Base-by-base conservation (phyloP, 1,284 basidiomycete genomes). In the Cutaneotrichosporon sp. region DNA sequence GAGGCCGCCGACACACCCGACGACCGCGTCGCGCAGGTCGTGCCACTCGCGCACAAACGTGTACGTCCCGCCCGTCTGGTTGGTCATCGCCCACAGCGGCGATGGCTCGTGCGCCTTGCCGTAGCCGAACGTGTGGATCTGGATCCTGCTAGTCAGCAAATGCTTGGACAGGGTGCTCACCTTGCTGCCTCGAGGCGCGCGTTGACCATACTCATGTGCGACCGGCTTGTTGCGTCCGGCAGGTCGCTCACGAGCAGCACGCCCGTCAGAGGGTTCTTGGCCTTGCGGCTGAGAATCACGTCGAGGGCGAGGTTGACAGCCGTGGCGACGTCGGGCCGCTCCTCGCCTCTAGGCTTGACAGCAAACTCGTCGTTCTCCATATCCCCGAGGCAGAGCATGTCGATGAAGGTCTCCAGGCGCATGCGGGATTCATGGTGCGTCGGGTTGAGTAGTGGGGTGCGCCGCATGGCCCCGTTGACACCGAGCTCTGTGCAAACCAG, bases 61-160 rank as follows among this genome's bases (percentile, higher is more conserved):
- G 81, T 98, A 98, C n/a, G 91, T 94, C 43, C 95, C 95, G 61
- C 87, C 86, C 0, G 95, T 98, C 76, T 97, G 92, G 79, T 97
- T 97, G 13, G 94, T 97, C 83, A 99, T 92, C 50, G 97, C 87
- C 95, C 95, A 99, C 18, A 99, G 85, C n/a, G 93, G 95, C 3
- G 92, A 91, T 7, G 95, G 95, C 77, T 99, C 95, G 76, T 98
- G 95, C 16, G 90, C 90, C 65, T 92, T 91, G 56, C 95, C 95
- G 75, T 95, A 99, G 52, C 95, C 95, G 68, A 99, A 90, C 2
- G 92, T 90, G 79, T 99, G 95, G 59, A 99, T 95, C 1, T 95
- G 94, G 25, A 95, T 87, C 71, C 80, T 81, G 60, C 11, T 67
- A 29, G 58, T 27, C 27, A 11, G 45, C 27, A 18, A 18, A 14